Base-by-base conservation (phyloP, 106 monocot species). In the Acorus gramineus region DNA sequence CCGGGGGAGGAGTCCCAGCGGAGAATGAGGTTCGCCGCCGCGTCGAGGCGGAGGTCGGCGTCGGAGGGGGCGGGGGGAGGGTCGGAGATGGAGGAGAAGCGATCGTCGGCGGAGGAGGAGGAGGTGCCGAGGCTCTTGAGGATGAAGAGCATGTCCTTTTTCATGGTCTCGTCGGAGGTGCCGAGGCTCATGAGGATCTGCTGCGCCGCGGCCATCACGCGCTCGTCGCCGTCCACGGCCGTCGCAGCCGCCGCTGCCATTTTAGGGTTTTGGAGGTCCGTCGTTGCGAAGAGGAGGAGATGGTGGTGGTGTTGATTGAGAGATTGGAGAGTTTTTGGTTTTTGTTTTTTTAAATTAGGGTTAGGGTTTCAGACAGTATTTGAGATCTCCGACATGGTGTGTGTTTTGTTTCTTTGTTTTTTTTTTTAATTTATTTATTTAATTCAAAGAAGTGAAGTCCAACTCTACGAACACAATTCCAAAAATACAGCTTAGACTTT, bases 101-200 rank as follows among this genome's bases (percentile, higher is more conserved):
- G 70, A 65, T 76, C 71, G 65, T 74, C 69, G 52, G 54, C 55
- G 70, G 77, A 60, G 69, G 81, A 84, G 75, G 89, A 73, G 53
- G 89, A 81, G 67, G 84, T 66, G 79, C 89, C 93, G 79, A 89
- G 89, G 48, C 74, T 79, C 52, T 89, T 86, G 62, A 94, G 86
- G 81, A 94, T 94, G 52, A 82, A 71, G 57, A 87, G 70, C 86
- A 94, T 94, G 74, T 89, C 86, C 44, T 89, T 86, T 11, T 82
- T 86, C 28, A 84, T 75, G 89, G 81, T 78, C 65, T 79, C 28
- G 28, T 28, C 73, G 42, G 81, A 79, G 28, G 73, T 80, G 55
- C 86, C 89, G 47, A 89, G 81, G 65, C 76, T 81, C 70, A 65
- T 83, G 51, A 86, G 81, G 76, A 94, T 90, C 64, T 89, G 86